These are phyloP conservation scores for Sextonia rubra DNA, from an alignment of 164 flowering plant genomes.

Conservation along the genomic window DNA sequence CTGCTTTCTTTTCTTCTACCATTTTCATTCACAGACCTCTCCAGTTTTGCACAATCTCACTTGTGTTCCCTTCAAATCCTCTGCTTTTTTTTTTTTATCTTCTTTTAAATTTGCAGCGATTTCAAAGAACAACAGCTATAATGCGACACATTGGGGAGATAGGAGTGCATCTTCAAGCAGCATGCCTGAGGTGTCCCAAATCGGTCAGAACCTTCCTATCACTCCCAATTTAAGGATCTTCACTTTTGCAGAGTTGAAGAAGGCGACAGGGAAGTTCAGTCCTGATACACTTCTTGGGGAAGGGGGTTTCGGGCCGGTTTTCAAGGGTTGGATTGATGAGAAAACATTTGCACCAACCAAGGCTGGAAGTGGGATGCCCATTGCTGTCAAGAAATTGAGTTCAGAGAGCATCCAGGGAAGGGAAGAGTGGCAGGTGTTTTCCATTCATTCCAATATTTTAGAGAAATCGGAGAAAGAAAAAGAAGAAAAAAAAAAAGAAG, in stretches of 20 bases:
- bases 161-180: background rate
- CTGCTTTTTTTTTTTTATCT: too few species aligned
- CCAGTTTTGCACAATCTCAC: too few species aligned
- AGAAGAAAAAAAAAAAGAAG: too few species aligned
- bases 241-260: slow-evolving; percentile 51
- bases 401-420: slow-evolving; percentile 56
- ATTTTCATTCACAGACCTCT: too few species aligned
- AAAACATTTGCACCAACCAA: slow-evolving; percentile 42
- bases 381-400: slow-evolving; percentile 70
- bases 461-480: too few species aligned
- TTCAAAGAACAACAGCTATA: background rate
- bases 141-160: background rate
- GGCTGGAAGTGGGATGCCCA: slow-evolving; percentile 43
- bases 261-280: slow-evolving; percentile 50
- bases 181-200: slow-evolving; percentile 22
- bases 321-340: slow-evolving; percentile 65
- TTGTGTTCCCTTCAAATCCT: background rate
- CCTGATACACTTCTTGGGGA: slow-evolving; percentile 47
- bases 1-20: too few species aligned
- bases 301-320: slow-evolving; percentile 73
- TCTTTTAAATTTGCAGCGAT: too few species aligned
- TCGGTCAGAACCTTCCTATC: slow-evolving; percentile 38
- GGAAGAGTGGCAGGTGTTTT: slow-evolving; percentile 65
- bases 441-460: background rate
- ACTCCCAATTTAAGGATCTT: slow-evolving; percentile 43